These are phyloP conservation scores for Solanum hybrid DNA, from an alignment of 305 asterid genomes.

Conservation along the genomic window DNA sequence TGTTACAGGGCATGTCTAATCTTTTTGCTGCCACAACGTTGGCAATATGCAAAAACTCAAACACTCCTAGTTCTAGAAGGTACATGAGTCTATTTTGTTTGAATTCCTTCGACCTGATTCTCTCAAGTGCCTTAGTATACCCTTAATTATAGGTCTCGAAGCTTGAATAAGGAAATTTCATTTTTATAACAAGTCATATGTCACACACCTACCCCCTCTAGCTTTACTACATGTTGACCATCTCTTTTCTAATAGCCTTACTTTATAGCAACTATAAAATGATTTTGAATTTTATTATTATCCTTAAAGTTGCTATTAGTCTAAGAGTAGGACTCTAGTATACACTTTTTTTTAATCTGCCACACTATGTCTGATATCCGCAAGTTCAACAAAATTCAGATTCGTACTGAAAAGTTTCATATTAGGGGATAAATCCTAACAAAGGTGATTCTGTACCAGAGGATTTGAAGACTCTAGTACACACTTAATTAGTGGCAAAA, in stretches of 20 bases:
- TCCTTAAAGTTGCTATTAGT: neutral
- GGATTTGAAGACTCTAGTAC: neutral
- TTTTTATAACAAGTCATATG: neutral
- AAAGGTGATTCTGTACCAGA: fast-evolving
- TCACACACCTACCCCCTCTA: neutral
- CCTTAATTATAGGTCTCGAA: neutral
- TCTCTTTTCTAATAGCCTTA: neutral
- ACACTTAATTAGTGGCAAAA: neutral
- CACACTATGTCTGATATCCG: fast-evolving
- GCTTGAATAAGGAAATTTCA: neutral
- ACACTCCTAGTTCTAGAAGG: neutral
- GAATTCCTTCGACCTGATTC: neutral
- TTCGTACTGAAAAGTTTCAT: fast-evolving
- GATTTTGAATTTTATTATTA: neutral
- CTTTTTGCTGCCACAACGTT: neutral
- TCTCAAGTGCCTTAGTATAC: neutral
- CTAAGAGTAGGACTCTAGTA: neutral
- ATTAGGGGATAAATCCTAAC: neutral
- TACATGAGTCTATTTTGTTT: neutral
- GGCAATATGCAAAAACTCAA: neutral
- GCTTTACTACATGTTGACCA: neutral
- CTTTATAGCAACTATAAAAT: neutral
- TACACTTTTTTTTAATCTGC: fast-evolving
- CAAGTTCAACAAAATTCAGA: fast-evolving
- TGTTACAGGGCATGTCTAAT: neutral